A percentile compares a stretch with the other conserved stretches of the same genome.
Conservation (phyloP, 768 basidiomycete species). For the Mycena albidolilacea region DNA sequence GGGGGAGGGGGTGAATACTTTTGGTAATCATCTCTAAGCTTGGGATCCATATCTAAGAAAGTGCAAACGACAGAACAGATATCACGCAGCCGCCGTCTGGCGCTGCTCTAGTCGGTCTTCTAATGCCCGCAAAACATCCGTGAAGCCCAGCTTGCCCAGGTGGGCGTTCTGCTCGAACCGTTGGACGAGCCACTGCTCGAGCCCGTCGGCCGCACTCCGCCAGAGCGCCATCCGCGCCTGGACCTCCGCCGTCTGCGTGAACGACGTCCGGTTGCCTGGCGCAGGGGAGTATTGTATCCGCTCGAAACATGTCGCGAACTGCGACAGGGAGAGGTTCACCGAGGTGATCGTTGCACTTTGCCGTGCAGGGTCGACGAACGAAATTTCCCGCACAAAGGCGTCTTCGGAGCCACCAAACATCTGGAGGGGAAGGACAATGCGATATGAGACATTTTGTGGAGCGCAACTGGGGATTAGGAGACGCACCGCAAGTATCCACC, state of each 20-base stretch:
- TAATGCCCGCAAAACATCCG: slow-evolving; percentile 85
- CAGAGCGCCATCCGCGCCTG: slow-evolving; percentile 87
- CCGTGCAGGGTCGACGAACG: slow-evolving; percentile 89
- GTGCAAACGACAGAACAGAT: neutral
- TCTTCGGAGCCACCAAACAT: slow-evolving; percentile 94
- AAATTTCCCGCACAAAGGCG: slow-evolving; percentile 95
- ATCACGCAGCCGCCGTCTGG: slow-evolving; percentile 54
- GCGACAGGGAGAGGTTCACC: slow-evolving; percentile 94
- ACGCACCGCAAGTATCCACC: slow-evolving; percentile 93
- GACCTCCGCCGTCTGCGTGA: slow-evolving; percentile 93
- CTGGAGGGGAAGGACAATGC: slow-evolving; percentile 56
- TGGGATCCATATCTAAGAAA: slow-evolving; percentile 7
- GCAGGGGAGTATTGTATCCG: slow-evolving; percentile 88
- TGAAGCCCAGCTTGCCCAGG: slow-evolving; percentile 90
- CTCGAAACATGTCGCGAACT: slow-evolving; percentile 94
- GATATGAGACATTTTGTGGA: slow-evolving; percentile 20
- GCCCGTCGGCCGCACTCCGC: slow-evolving; percentile 84
- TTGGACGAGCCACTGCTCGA: slow-evolving; percentile 90
- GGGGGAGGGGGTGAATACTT: slow-evolving; percentile 26
- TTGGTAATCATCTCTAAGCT: slow-evolving; percentile 24
- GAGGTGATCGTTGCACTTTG: slow-evolving; percentile 90
- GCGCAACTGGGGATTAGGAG: neutral
- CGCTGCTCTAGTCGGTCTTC: slow-evolving; percentile 84
- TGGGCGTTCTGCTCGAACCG: slow-evolving; percentile 95
- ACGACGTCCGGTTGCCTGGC: slow-evolving; percentile 75